Evolutionary conservation across 345 rosid genomes (phyloP).

Genomic region (Citrus inodora): DNA sequence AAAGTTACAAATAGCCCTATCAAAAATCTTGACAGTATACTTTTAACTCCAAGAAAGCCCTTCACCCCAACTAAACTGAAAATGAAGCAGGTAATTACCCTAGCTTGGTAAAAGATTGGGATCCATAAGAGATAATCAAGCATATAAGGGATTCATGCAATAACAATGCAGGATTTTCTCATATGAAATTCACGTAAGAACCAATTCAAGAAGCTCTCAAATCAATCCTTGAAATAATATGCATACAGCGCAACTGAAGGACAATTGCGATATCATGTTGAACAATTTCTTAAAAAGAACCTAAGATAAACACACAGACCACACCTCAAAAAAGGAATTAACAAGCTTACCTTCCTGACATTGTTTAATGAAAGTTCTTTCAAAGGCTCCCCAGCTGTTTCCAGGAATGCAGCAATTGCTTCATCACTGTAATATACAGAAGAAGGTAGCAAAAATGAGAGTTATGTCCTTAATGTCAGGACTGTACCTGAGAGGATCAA

Average conservation of each 20-base stretch:
- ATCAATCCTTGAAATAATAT: background rate
- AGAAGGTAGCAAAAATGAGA: background rate
- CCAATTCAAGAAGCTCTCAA: background rate
- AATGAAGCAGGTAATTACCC: background rate
- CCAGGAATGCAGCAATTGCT: constrained; percentile 88
- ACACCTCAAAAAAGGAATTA: background rate
- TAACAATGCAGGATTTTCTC: background rate
- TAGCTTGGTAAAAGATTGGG: background rate
- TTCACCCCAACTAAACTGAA: background rate
- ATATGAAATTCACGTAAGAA: background rate
- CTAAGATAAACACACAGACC: background rate
- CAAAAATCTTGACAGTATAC: background rate
- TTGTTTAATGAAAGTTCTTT: constrained; percentile 70
- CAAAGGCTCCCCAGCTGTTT: constrained; percentile 60
- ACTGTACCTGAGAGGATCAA: background rate
- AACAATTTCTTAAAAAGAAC: background rate
- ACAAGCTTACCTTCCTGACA: constrained; percentile 52
- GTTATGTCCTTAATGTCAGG: background rate
- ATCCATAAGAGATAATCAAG: background rate
- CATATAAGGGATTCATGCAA: background rate
- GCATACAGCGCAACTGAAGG: background rate
- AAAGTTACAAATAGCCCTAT: background rate
- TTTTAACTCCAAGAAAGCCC: background rate
- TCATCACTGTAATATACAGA: constrained; percentile 58
- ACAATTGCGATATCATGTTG: background rate